These are phyloP conservation scores for Chaetomidium leptoderma DNA, from an alignment of 495 filamentous ascomycete species.

Conservation along the genomic window DNA sequence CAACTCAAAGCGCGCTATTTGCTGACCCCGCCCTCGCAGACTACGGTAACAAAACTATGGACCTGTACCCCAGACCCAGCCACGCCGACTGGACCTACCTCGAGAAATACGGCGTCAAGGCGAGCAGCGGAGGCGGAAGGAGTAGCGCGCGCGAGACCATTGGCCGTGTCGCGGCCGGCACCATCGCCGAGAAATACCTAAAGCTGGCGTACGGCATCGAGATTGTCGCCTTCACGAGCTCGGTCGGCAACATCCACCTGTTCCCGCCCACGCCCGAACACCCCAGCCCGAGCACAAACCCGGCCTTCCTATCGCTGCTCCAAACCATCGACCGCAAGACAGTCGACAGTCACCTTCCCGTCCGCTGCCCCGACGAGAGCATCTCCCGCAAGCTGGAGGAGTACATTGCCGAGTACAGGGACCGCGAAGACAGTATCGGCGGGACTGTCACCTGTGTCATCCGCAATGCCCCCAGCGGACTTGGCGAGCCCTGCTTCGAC, in stretches of 20 bases:
- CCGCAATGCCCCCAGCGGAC: conserved; percentile 77
- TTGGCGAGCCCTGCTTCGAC: conserved; percentile 94
- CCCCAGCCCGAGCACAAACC: conserved; percentile 73
- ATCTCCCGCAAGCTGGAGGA: conserved; percentile 69
- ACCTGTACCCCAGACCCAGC: conserved; percentile 81
- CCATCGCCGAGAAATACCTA: conserved; percentile 93
- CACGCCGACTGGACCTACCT: conserved; percentile 98
- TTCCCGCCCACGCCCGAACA: conserved; percentile 75
- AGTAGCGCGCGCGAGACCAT: conserved; percentile 95
- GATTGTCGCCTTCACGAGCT: conserved; percentile 86
- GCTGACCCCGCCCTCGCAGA: conserved; percentile 43
- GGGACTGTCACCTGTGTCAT: conserved; percentile 96
- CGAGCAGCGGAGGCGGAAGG: conserved; percentile 85
- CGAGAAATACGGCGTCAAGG: conserved; percentile 95
- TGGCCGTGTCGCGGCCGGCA: conserved; percentile 86
- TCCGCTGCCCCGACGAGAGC: conserved; percentile 74
- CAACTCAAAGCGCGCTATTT: too few species aligned
- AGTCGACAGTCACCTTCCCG: conserved; percentile 79
- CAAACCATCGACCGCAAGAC: conserved; percentile 67
- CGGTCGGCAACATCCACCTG: conserved; percentile 76
- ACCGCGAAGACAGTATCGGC: conserved; percentile 85
- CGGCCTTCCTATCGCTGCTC: conserved; percentile 73
- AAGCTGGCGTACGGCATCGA: conserved; percentile 74
- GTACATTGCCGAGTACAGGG: conserved; percentile 72
- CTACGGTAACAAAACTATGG: conserved; percentile 88